Conservation (phyloP, 2,329 filamentous ascomycete species). For the Talaromyces marneffei region DNA sequence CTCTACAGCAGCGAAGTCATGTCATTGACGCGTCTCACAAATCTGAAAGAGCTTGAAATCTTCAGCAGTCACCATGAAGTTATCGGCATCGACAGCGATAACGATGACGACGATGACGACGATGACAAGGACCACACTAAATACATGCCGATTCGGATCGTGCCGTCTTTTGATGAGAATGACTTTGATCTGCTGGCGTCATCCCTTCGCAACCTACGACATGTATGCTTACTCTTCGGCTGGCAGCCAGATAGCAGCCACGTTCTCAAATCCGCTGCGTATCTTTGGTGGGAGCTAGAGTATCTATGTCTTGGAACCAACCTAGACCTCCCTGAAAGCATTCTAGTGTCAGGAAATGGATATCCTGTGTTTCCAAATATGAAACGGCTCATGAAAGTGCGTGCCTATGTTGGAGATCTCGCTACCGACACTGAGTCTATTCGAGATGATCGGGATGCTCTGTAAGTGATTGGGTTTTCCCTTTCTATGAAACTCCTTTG, state of each 20-base stretch:
- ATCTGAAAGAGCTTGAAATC: constrained; percentile 5
- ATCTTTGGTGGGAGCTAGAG: neutral
- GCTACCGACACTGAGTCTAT: neutral
- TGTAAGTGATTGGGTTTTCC: neutral
- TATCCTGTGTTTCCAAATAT: neutral
- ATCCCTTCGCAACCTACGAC: neutral
- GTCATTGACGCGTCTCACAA: neutral
- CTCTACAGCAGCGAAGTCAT: neutral
- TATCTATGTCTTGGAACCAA: constrained; percentile 6
- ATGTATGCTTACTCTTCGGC: constrained; percentile 6
- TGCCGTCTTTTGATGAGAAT: neutral
- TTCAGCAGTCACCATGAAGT: neutral
- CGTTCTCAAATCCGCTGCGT: constrained; percentile 4
- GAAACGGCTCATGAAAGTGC: neutral
- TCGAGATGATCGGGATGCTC: neutral
- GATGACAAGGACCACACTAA: neutral
- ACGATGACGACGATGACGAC: neutral
- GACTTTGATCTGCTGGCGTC: constrained; percentile 3
- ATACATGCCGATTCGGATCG: neutral
- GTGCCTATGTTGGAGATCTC: neutral
- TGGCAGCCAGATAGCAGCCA: neutral
- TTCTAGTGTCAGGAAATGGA: neutral
- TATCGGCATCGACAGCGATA: neutral
- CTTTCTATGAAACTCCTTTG: neutral
- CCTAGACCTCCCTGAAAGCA: constrained; percentile 2